Percentiles rank a stretch among this genome's conserved stretches.
phyloP scores from a whole-genome alignment of 2,329 filamentous ascomycete species.

The Phyllosticta citriasiana region DNA sequence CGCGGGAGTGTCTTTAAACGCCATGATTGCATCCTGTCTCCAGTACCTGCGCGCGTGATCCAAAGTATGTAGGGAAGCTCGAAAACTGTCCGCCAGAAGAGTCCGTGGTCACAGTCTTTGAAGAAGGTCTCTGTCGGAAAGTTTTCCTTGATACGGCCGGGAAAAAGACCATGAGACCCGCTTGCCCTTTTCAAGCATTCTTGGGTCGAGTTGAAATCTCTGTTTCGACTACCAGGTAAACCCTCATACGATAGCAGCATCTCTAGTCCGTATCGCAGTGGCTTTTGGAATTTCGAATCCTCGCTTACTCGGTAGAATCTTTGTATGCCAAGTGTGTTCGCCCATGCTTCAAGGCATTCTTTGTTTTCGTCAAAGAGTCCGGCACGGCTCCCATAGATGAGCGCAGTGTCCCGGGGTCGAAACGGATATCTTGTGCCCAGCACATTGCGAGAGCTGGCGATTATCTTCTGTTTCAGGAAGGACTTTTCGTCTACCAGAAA shows the following conservation, averaged over 20 bases:
- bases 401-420: constrained; percentile 9
- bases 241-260: neutral
- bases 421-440: constrained; percentile 10
- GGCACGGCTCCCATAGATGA: constrained; percentile 3
- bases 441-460: constrained; percentile 5
- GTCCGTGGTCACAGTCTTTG: neutral
- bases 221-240: too few species aligned
- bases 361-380: neutral
- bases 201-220: neutral
- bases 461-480: constrained; percentile 6
- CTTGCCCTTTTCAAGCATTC: neutral
- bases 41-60: neutral
- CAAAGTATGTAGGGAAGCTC: constrained; percentile 10
- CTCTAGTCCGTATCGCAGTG: constrained; percentile 2
- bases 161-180: neutral
- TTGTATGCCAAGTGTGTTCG: neutral
- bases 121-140: neutral
- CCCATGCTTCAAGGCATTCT: neutral
- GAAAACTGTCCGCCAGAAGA: constrained; percentile 9
- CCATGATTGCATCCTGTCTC: neutral
- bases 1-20: too few species aligned
- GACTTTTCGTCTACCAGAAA: neutral
- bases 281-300: constrained; percentile 3
- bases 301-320: constrained; percentile 1
- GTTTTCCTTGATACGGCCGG: neutral